Base-by-base conservation (phyloP, 2,329 filamentous ascomycete genomes). In the Botrytis elliptica region DNA sequence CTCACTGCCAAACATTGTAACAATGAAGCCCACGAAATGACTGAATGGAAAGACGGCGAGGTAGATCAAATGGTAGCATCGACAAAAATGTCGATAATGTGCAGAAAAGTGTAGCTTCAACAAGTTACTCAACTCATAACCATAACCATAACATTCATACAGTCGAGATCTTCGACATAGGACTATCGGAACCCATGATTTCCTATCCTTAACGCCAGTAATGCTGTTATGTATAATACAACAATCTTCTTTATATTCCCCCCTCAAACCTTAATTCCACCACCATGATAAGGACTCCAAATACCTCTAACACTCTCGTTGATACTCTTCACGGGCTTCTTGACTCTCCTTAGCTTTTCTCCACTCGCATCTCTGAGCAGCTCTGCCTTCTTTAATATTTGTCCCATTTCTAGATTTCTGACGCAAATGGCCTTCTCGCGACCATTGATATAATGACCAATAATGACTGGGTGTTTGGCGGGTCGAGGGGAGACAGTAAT, bases 391-490 rank as follows among this genome's bases (percentile, higher is more conserved):
- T 93, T 87, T 72, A 95, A 82, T 55, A 99, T 91, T 82, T 97
- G 91, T 75, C 91, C 88, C 44, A 90, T 89, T 78, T 94, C 90
- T 81, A 98, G 83, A 80, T 97, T 98, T 78, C 92, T 89, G 73
- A 98, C 94, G 83, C 95, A 98, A 70, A 98, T 89, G 16, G 93
- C 88, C 83, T 96, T 96, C 76, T 92, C 88, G 42, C 90, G 88
- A 76, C 95, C 95, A 83, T 98, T 98, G 86, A 98, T 93, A 84
- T 97, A 99, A 83, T 93, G 89, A 74, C 94, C 96, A 79, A 92
- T 90, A 79, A 99, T 90, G 76, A 97, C 89, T 55, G 96, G 96
- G 84, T 98, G 95, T 81, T 92, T 92, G 79, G 90, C 87, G n/a
- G 95, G 95, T 78, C 95, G 91, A 29, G 95, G 96, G 57, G 95